Evolutionary conservation across 305 asterid genomes (phyloP).

Genomic region (Fraxinus floribunda): DNA sequence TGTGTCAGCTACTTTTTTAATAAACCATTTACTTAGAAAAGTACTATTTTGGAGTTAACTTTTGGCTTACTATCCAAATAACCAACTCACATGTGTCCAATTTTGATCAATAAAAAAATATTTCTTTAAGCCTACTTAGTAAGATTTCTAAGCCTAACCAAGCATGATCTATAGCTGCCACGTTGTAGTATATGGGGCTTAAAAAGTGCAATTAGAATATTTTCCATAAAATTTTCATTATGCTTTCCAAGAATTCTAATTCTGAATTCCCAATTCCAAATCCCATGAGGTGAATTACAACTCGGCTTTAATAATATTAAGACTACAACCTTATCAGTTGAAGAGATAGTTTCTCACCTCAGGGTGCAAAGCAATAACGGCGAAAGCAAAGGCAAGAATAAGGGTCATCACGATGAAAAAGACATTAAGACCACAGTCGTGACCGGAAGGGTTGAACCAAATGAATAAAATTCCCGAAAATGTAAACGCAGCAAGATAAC

Average conservation of each 20-base stretch:
- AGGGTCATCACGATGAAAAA: constrained; percentile 87
- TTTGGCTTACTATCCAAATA: neutral
- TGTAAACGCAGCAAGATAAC: constrained; percentile 74
- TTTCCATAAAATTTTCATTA: neutral
- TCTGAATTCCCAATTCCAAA: neutral
- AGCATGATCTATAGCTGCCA: neutral
- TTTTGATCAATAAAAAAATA: neutral
- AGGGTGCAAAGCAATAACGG: constrained; percentile 81
- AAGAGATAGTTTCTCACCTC: constrained; percentile 35
- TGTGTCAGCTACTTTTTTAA: neutral
- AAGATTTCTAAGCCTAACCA: neutral
- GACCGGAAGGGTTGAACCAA: constrained; percentile 97
- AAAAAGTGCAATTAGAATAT: neutral
- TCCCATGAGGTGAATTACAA: neutral
- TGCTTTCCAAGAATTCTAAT: neutral
- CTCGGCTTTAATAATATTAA: neutral
- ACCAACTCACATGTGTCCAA: neutral
- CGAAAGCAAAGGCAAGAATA: constrained; percentile 72
- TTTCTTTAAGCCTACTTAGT: neutral
- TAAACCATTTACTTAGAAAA: neutral
- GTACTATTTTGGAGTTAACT: neutral
- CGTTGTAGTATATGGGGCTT: neutral
- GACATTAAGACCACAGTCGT: constrained; percentile 84
- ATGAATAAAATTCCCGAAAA: constrained; percentile 75
- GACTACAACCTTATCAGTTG: neutral